Percentiles rank a stretch among this genome's conserved stretches.
Conservation (phyloP, 495 filamentous ascomycete species). For the Podospora appendiculata region DNA sequence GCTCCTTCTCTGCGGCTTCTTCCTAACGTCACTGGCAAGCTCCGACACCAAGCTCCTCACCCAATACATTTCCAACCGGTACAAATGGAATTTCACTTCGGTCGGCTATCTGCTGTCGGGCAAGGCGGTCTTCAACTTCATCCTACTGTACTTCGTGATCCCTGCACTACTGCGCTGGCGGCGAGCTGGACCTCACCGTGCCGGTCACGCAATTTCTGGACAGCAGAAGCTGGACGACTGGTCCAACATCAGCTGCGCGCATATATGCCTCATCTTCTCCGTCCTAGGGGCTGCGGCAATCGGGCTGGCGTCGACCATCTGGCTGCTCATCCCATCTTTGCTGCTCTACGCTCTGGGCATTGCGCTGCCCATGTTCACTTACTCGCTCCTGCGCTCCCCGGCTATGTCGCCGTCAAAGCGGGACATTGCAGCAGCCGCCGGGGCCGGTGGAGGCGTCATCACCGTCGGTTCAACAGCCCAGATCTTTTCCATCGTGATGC, state of each 20-base stretch:
- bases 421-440: background rate
- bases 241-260: constrained; percentile 22
- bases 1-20: constrained; percentile 30
- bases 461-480: constrained; percentile 6
- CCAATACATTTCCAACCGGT: constrained; percentile 38
- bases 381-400: constrained; percentile 31
- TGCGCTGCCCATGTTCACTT: constrained; percentile 36
- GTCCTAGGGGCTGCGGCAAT: constrained; percentile 34
- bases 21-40: constrained; percentile 36
- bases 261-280: constrained; percentile 29
- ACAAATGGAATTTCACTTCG: constrained; percentile 29
- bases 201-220: too few species aligned
- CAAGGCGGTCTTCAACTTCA: constrained; percentile 38
- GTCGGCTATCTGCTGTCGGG: constrained; percentile 37
- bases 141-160: constrained; percentile 27
- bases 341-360: constrained; percentile 35
- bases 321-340: constrained; percentile 28
- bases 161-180: constrained; percentile 20
- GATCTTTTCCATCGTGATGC: constrained; percentile 39
- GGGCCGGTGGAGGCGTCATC: background rate
- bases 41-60: constrained; percentile 38
- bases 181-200: background rate
- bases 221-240: constrained; percentile 9
- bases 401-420: constrained; percentile 12
- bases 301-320: constrained; percentile 20